These are phyloP conservation scores for Grosmannia huntii DNA, from an alignment of 2,329 filamentous ascomycete genomes.

Conservation along the genomic window DNA sequence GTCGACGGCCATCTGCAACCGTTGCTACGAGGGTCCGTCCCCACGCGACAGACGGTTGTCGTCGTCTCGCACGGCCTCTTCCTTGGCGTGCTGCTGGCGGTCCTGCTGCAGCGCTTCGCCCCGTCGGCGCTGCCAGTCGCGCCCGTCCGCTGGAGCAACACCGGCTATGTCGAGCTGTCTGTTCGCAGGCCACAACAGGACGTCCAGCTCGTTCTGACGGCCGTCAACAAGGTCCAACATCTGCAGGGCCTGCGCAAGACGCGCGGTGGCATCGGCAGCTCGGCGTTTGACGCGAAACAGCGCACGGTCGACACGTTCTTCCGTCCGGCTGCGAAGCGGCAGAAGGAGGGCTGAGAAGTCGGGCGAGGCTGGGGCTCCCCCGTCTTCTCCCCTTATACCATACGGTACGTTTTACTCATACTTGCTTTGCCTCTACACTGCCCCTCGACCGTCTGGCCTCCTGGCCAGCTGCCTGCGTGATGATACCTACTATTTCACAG, in stretches of 20 bases:
- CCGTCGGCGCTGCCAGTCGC: slow-evolving; percentile 14
- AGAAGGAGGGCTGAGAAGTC: slow-evolving; percentile 16
- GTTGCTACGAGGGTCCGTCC: slow-evolving; percentile 26
- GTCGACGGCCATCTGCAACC: slow-evolving; percentile 51
- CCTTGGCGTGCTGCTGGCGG: slow-evolving; percentile 54
- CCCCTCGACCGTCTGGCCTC: slow-evolving; percentile 1
- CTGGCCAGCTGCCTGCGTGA: slow-evolving; percentile 38
- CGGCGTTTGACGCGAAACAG: slow-evolving; percentile 62
- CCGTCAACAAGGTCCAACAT: slow-evolving; percentile 60
- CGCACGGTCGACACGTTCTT: slow-evolving; percentile 70
- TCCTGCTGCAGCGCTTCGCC: slow-evolving; percentile 43
- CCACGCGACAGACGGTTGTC: slow-evolving; percentile 30
- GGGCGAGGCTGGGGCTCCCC: background rate
- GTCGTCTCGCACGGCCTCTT: slow-evolving; percentile 79
- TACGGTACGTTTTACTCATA: slow-evolving; percentile 22
- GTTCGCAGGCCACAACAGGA: background rate
- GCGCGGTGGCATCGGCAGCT: slow-evolving; percentile 68
- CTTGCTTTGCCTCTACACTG: slow-evolving; percentile 5
- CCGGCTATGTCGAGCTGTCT: slow-evolving; percentile 29
- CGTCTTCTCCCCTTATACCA: background rate
- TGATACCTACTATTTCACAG: slow-evolving; percentile 62
- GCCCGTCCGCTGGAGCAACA: slow-evolving; percentile 37
- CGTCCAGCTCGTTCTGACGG: slow-evolving; percentile 8
- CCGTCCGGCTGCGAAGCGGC: slow-evolving; percentile 32
- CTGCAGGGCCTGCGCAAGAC: slow-evolving; percentile 65